These are phyloP conservation scores for Apiospora koreana DNA, from an alignment of 2,329 filamentous ascomycete species.

Conservation along the genomic window DNA sequence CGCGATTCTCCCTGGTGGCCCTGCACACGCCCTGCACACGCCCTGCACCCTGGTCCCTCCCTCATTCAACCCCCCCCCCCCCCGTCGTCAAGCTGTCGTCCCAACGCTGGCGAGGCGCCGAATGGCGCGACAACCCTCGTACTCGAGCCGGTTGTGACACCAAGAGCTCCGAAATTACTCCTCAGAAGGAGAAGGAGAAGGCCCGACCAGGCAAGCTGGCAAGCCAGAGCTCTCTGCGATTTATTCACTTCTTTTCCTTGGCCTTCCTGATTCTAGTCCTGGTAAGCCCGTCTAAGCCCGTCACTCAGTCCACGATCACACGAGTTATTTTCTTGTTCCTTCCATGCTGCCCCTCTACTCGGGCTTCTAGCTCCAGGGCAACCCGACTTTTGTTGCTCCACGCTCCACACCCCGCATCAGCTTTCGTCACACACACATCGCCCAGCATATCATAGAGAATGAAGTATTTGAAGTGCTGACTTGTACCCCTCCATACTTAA, in stretches of 20 bases:
- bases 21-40: no score
- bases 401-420: slow-evolving; percentile 18
- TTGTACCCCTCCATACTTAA: slow-evolving; percentile 20
- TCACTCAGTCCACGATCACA: slow-evolving; percentile 16
- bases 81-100: slow-evolving; percentile 8
- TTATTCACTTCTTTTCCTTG: slow-evolving; percentile 32
- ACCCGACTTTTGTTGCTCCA: not conserved
- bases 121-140: slow-evolving; percentile 8
- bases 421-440: slow-evolving; percentile 25
- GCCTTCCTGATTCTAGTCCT: slow-evolving; percentile 30
- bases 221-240: slow-evolving; percentile 19
- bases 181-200: slow-evolving; percentile 14
- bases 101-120: not conserved
- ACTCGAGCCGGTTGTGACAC: slow-evolving; percentile 10
- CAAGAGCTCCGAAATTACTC: slow-evolving; percentile 11
- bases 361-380: slow-evolving; percentile 16
- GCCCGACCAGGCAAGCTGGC: slow-evolving; percentile 16
- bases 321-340: slow-evolving; percentile 21
- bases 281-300: slow-evolving; percentile 33
- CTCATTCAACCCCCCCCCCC: not conserved
- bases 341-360: slow-evolving; percentile 22
- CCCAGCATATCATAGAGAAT: not conserved
- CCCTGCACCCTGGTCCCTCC: no score
- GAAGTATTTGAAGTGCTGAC: slow-evolving; percentile 10
- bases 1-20: slow-evolving; percentile 2